Percentiles rank a stretch among this genome's conserved stretches.
Conservation (phyloP, 192 early-diverging fungal genomes). For the Backusella mclennaniae region DNA sequence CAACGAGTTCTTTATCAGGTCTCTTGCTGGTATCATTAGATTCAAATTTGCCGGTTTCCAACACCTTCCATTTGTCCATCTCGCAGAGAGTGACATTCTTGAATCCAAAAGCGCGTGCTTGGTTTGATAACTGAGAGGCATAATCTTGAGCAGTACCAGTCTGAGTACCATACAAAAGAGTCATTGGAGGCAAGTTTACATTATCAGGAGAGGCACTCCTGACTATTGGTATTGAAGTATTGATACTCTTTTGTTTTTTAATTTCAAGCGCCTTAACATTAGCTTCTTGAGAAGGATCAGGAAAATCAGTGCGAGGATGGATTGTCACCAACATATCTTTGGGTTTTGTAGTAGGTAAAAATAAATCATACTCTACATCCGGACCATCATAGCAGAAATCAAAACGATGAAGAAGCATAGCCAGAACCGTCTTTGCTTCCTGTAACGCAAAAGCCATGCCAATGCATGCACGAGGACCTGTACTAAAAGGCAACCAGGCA, state of each 20-base stretch:
- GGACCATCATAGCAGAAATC: slow-evolving; percentile 29
- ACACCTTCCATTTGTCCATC: slow-evolving; percentile 43
- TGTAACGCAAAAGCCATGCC: slow-evolving; percentile 51
- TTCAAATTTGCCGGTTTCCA: slow-evolving; percentile 20
- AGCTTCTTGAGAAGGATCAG: not conserved
- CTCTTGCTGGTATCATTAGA: not conserved
- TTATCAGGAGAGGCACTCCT: not conserved
- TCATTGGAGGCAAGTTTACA: slow-evolving; percentile 37
- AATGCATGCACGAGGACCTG: slow-evolving; percentile 36
- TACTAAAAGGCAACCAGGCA: slow-evolving; percentile 38
- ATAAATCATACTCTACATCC: slow-evolving; percentile 31
- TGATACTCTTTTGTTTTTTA: not conserved
- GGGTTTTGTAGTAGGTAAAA: slow-evolving; percentile 34
- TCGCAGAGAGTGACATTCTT: slow-evolving; percentile 16
- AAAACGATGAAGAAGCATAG: slow-evolving; percentile 45
- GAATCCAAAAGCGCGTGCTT: slow-evolving; percentile 44
- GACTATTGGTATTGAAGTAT: not conserved
- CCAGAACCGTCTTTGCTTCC: slow-evolving; percentile 52
- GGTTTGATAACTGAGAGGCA: slow-evolving; percentile 39
- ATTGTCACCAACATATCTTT: slow-evolving; percentile 33
- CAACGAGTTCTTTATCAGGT: slow-evolving; percentile 21
- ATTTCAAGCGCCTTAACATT: not conserved
- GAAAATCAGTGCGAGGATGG: slow-evolving; percentile 22
- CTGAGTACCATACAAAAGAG: slow-evolving; percentile 54
- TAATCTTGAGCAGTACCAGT: slow-evolving; percentile 53